Percentiles rank a stretch among this genome's conserved stretches.
Evolutionary conservation across 805 yeast genomes (phyloP).

Genomic region (Kodamaea leandrae): DNA sequence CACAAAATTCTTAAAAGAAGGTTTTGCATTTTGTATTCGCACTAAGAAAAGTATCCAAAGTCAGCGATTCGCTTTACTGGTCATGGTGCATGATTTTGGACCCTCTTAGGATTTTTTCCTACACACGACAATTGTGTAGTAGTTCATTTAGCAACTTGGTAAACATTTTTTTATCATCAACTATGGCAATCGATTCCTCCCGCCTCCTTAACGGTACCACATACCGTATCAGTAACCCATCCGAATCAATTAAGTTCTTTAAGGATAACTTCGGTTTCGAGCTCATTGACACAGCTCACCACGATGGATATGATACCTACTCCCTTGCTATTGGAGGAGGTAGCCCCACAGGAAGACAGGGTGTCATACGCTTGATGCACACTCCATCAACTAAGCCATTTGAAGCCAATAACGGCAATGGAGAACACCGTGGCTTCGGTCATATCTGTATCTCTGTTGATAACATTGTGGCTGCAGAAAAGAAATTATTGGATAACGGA

Average conservation of each 20-base stretch:
- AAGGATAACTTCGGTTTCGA: slow-evolving; percentile 71
- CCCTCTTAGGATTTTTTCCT: no score
- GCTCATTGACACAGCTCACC: slow-evolving; percentile 49
- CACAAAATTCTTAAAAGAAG: no score
- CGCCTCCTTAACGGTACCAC: slow-evolving; percentile 40
- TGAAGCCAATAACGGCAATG: slow-evolving; percentile 76
- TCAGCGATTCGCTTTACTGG: no score
- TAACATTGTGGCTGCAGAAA: slow-evolving; percentile 64
- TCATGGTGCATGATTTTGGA: no score
- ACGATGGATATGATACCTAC: slow-evolving; percentile 64
- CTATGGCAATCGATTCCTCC: slow-evolving; percentile 1
- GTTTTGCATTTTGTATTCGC: no score
- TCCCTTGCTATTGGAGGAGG: slow-evolving; percentile 57
- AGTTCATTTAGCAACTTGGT: background rate
- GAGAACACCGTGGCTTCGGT: slow-evolving; percentile 87
- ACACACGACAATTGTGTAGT: background rate
- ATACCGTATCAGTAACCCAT: slow-evolving; percentile 80
- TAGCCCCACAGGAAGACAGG: slow-evolving; percentile 30
- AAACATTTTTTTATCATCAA: background rate
- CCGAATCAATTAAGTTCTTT: slow-evolving; percentile 70
- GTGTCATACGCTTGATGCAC: slow-evolving; percentile 83
- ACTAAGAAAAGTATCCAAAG: no score
- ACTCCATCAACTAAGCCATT: slow-evolving; percentile 70
- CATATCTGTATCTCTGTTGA: slow-evolving; percentile 89
- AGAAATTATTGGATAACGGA: slow-evolving; percentile 53